Percentiles rank a stretch among this genome's conserved stretches.
Conservation (phyloP, 805 yeast genomes). For the Wickerhamomyces queroliae region DNA sequence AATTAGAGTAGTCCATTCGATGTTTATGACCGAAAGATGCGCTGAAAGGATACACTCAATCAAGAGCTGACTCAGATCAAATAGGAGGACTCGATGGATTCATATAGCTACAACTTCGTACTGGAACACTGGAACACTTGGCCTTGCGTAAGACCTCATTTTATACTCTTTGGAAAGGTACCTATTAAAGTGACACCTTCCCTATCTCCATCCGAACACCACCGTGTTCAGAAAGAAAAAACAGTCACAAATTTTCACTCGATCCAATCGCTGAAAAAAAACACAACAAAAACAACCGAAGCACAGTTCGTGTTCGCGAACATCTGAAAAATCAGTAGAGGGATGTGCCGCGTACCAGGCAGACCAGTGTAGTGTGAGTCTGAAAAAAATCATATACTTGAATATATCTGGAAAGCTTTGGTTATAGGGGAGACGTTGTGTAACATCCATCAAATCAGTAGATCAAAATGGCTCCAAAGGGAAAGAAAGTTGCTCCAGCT, state of each 20-base stretch:
- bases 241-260: conserved; percentile 1
- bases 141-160: too few species aligned
- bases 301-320: not conserved
- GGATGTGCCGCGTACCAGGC: too few species aligned
- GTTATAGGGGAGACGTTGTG: not conserved
- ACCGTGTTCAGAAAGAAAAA: not conserved
- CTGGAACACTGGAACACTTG: too few species aligned
- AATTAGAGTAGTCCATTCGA: too few species aligned
- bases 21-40: too few species aligned
- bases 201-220: not conserved
- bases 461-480: conserved; percentile 5
- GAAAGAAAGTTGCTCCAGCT: conserved; percentile 88
- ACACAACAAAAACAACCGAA: not conserved
- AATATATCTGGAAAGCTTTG: not conserved
- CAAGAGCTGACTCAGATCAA: too few species aligned
- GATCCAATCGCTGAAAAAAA: not conserved
- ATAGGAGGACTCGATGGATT: too few species aligned
- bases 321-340: too few species aligned
- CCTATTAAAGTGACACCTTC: not conserved
- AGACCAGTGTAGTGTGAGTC: too few species aligned
- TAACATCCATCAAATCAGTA: not conserved
- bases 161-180: not conserved
- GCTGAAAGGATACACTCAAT: too few species aligned
- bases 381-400: not conserved
- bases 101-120: too few species aligned